Percentiles rank a stretch among this genome's conserved stretches.
These are phyloP conservation scores for Cladosporium halotolerans DNA, from an alignment of 2,329 filamentous ascomycete genomes.

Conservation along the genomic window DNA sequence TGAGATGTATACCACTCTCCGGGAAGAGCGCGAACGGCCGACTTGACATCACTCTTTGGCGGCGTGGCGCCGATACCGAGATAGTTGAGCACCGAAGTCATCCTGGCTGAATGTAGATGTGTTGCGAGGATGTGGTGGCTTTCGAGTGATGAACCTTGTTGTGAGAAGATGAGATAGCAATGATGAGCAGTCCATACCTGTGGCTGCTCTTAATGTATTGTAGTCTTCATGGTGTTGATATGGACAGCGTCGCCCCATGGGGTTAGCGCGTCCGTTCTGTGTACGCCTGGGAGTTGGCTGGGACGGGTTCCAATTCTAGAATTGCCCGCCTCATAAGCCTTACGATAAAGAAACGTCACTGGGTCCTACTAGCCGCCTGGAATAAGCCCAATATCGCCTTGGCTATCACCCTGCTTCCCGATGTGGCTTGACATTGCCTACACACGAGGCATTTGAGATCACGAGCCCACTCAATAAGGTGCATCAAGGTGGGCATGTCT, in stretches of 20 bases:
- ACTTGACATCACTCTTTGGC: slow-evolving; percentile 15
- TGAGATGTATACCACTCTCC: slow-evolving; percentile 47
- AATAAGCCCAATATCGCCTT: not conserved
- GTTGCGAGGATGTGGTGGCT: slow-evolving; percentile 6
- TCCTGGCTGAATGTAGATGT: not conserved
- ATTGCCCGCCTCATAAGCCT: slow-evolving; percentile 5
- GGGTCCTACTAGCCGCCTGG: not conserved
- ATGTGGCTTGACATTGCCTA: slow-evolving; percentile 6
- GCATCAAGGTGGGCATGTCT: not conserved
- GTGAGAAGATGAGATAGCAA: not conserved
- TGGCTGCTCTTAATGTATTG: slow-evolving; percentile 3
- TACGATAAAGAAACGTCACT: slow-evolving; percentile 10
- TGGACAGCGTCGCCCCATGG: slow-evolving; percentile 10
- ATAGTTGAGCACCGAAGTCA: slow-evolving; percentile 22
- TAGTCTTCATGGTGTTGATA: slow-evolving; percentile 6
- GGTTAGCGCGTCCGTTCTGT: slow-evolving; percentile 10
- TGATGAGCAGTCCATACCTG: slow-evolving; percentile 1
- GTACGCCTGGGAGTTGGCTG: not conserved
- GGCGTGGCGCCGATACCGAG: slow-evolving; percentile 32
- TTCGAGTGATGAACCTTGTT: slow-evolving; percentile 1
- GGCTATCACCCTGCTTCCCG: slow-evolving; percentile 6
- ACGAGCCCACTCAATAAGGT: not conserved
- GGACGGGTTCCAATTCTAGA: slow-evolving; percentile 10
- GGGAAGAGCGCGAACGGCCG: slow-evolving; percentile 41
- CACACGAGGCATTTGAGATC: slow-evolving; percentile 5